Conservation (phyloP, 2,329 filamentous ascomycete genomes). For the Delphinella strobiligena region DNA sequence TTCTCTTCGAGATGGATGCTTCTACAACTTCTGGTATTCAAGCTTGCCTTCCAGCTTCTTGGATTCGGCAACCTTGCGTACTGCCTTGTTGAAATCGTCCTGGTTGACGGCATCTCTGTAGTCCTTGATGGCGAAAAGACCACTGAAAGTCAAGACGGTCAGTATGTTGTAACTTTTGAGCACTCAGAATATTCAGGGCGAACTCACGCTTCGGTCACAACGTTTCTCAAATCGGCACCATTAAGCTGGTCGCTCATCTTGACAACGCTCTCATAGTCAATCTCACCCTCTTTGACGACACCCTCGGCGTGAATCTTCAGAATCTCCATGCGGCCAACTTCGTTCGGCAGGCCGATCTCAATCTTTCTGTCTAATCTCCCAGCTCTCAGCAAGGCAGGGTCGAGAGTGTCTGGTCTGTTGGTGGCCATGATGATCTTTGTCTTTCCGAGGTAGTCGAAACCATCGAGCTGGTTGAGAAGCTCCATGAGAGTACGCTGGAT, state of each 20-base stretch:
- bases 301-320: slow-evolving; percentile 90
- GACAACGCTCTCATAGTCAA: slow-evolving; percentile 97
- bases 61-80: slow-evolving; percentile 89
- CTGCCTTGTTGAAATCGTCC: slow-evolving; percentile 98
- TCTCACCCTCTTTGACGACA: slow-evolving; percentile 82
- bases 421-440: slow-evolving; percentile 99
- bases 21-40: slow-evolving; percentile 87
- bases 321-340: slow-evolving; percentile 91
- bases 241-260: slow-evolving; percentile 99
- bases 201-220: slow-evolving; percentile 94
- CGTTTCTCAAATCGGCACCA: slow-evolving; percentile 91
- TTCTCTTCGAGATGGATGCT: too few relatives aligned
- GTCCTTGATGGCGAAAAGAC: slow-evolving; percentile 95
- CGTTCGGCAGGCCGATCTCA: slow-evolving; percentile 92
- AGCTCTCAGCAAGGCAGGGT: slow-evolving; percentile 82
- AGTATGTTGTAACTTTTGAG: background rate
- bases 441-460: slow-evolving; percentile 98
- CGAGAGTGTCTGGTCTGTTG: slow-evolving; percentile 90
- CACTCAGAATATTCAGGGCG: background rate
- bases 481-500: slow-evolving; percentile 99
- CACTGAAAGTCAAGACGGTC: slow-evolving; percentile 41
- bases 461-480: slow-evolving; percentile 93
- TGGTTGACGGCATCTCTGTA: slow-evolving; percentile 94
- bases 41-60: slow-evolving; percentile 99
- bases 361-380: slow-evolving; percentile 95